phyloP scores from a whole-genome alignment of 1,139 yeast species.

The Saccharomyces uvarum region DNA sequence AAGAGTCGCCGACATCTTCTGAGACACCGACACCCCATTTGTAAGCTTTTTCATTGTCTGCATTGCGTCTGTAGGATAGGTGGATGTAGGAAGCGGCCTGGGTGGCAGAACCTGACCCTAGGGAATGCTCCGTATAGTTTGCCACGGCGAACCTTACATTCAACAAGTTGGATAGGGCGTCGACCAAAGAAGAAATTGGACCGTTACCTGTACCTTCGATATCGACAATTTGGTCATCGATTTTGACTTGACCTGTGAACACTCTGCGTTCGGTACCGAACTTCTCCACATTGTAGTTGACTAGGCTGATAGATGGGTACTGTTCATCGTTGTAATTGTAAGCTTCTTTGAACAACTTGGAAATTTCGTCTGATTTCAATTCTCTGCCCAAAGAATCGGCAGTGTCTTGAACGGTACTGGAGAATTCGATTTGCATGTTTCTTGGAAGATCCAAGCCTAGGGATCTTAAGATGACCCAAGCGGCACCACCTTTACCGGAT shows the following conservation, averaged over 20 bases:
- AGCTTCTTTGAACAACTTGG: slow-evolving; percentile 61
- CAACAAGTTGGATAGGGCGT: slow-evolving; percentile 60
- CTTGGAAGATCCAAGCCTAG: slow-evolving; percentile 90
- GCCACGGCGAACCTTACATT: slow-evolving; percentile 62
- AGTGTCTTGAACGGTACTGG: slow-evolving; percentile 68
- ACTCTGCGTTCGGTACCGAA: slow-evolving; percentile 39
- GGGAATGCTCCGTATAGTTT: slow-evolving; percentile 84
- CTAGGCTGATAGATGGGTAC: slow-evolving; percentile 33
- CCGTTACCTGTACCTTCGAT: slow-evolving; percentile 83
- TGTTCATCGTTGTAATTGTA: slow-evolving; percentile 53
- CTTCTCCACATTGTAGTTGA: slow-evolving; percentile 44
- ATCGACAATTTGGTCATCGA: slow-evolving; percentile 41
- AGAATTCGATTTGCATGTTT: slow-evolving; percentile 82
- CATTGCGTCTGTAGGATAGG: slow-evolving; percentile 39
- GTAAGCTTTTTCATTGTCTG: slow-evolving; percentile 39
- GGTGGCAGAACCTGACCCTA: slow-evolving; percentile 78
- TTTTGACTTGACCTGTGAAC: slow-evolving; percentile 42
- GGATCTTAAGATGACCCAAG: slow-evolving; percentile 87
- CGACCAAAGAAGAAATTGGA: slow-evolving; percentile 83
- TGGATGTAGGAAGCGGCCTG: slow-evolving; percentile 89
- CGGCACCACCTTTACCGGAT: slow-evolving; percentile 98
- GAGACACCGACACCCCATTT: slow-evolving; percentile 95
- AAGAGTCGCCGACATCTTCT: slow-evolving; percentile 87
- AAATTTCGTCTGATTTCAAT: slow-evolving; percentile 67
- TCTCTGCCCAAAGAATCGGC: slow-evolving; percentile 86